Percentiles rank a stretch among this genome's conserved stretches.
Conservation (phyloP, 2,329 filamentous ascomycete genomes). For the Cladobotryum mycophilum region DNA sequence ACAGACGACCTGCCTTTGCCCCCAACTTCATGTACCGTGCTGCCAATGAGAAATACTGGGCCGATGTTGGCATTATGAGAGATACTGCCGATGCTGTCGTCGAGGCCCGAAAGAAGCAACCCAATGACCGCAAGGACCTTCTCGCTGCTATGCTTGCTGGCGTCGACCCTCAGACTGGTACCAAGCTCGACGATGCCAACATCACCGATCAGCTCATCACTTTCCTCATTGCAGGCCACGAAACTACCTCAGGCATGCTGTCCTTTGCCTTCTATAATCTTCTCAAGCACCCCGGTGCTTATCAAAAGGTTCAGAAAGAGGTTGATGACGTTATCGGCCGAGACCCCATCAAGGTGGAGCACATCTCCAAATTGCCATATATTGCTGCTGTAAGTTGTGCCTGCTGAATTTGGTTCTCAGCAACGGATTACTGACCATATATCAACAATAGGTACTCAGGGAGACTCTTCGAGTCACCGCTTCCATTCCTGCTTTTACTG, state of each 20-base stretch:
- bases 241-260: constrained; percentile 63
- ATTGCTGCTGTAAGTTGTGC: constrained; percentile 44
- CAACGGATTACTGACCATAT: background rate
- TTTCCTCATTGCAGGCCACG: constrained; percentile 64
- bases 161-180: constrained; percentile 59
- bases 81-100: constrained; percentile 55
- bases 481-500: constrained; percentile 51
- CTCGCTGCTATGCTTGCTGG: constrained; percentile 64
- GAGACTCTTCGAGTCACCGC: constrained; percentile 60
- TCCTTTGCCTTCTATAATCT: constrained; percentile 61
- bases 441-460: constrained; percentile 40
- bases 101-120: constrained; percentile 48
- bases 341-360: constrained; percentile 51
- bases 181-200: constrained; percentile 54
- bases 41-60: constrained; percentile 44
- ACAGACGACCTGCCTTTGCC: constrained; percentile 39
- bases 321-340: constrained; percentile 59
- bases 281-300: constrained; percentile 54
- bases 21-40: constrained; percentile 44
- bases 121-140: constrained; percentile 56
- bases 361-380: constrained; percentile 60
- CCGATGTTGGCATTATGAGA: constrained; percentile 50
- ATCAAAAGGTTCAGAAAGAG: constrained; percentile 58
- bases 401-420: background rate
- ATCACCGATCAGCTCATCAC: constrained; percentile 68